These are phyloP conservation scores for Dalbergia cultrata DNA, from an alignment of 306 rosid genomes.

Conservation along the genomic window DNA sequence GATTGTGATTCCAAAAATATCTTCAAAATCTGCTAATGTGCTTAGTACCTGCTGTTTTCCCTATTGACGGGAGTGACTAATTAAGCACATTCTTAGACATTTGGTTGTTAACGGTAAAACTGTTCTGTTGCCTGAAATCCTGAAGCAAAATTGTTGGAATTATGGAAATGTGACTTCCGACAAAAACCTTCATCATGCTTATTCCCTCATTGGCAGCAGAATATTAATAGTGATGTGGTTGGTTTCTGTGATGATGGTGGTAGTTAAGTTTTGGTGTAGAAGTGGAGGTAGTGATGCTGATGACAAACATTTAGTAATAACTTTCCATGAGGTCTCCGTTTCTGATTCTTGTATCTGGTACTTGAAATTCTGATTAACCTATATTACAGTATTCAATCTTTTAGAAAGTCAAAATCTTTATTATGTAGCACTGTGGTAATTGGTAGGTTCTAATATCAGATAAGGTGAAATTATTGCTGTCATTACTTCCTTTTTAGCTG, in stretches of 20 bases:
- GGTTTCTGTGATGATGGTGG: conserved; percentile 24
- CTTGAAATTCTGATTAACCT: conserved; percentile 31
- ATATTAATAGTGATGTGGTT: conserved; percentile 33
- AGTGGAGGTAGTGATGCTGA: too few species aligned
- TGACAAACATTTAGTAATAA: neutral
- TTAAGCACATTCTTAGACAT: conserved; percentile 6
- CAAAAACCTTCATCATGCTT: conserved; percentile 21
- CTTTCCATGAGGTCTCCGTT: neutral
- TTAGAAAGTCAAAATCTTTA: conserved; percentile 20
- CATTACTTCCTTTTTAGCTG: conserved; percentile 25
- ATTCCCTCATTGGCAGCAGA: conserved; percentile 4
- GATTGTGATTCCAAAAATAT: conserved; percentile 20
- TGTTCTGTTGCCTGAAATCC: neutral
- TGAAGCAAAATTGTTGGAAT: conserved; percentile 29
- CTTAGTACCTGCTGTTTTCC: conserved; percentile 13
- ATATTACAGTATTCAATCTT: conserved; percentile 8
- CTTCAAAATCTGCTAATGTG: conserved; percentile 6
- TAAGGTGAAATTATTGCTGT: conserved; percentile 29
- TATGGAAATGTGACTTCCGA: conserved; percentile 8
- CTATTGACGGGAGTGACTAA: neutral
- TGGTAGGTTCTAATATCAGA: conserved; percentile 17
- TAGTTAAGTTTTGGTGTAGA: conserved; percentile 31
- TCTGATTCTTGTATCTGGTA: conserved; percentile 10
- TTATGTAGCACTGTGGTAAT: neutral
- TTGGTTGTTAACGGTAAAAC: conserved; percentile 25